Percentiles rank a stretch among this genome's conserved stretches.
Conservation (phyloP, 2,329 filamentous ascomycete genomes). For the Ambrosiella xylebori region DNA sequence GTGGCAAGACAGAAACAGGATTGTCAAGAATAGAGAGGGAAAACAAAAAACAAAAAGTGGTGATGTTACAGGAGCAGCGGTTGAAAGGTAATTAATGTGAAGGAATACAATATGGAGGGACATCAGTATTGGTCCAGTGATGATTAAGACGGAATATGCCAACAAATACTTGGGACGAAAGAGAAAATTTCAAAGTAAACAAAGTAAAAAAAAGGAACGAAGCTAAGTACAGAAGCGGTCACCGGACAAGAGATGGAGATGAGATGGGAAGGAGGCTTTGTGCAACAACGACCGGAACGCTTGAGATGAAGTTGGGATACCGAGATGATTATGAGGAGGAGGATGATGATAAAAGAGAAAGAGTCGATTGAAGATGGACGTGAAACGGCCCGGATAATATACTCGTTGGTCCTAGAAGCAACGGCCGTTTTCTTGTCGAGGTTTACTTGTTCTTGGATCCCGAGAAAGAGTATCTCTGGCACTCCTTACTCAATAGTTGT, state of each 20-base stretch:
- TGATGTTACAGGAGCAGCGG: not conserved
- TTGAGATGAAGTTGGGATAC: not conserved
- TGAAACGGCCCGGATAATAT: not conserved
- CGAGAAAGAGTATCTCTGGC: too few relatives aligned
- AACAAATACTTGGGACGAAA: constrained; percentile 2
- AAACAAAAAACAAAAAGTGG: not conserved
- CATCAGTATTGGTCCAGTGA: too few relatives aligned
- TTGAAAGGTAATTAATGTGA: too few relatives aligned
- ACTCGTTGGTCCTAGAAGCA: not conserved
- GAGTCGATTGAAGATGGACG: not conserved
- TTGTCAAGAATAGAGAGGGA: not conserved
- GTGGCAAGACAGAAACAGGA: too few relatives aligned
- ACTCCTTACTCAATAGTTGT: too few relatives aligned
- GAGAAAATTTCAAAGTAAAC: too few relatives aligned
- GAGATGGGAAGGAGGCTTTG: not conserved
- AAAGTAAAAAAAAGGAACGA: not conserved
- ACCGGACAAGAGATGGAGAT: not conserved
- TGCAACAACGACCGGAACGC: not conserved
- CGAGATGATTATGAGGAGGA: not conserved
- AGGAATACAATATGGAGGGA: too few relatives aligned
- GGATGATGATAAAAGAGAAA: not conserved
- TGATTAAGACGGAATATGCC: not conserved
- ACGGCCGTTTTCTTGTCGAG: too few relatives aligned
- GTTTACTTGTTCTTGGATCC: too few relatives aligned
- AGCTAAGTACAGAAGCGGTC: not conserved